These are phyloP conservation scores for Globisporangium recalcitrans DNA, from an alignment of 352 stramenopile species.

Conservation along the genomic window DNA sequence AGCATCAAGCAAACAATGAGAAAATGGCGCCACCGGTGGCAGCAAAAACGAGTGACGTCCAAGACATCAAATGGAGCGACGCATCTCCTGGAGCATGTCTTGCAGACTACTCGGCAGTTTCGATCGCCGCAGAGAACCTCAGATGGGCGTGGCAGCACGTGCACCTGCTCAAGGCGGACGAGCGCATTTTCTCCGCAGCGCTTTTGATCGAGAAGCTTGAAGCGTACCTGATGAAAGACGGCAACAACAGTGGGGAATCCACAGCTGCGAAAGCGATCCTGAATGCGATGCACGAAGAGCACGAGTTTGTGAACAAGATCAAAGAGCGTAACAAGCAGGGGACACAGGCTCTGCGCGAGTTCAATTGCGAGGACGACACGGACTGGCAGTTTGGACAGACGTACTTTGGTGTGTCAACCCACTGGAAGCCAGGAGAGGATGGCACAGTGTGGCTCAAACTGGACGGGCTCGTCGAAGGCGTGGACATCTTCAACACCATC, in stretches of 20 bases:
- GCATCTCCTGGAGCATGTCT: constrained; percentile 22
- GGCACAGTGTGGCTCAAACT: constrained; percentile 81
- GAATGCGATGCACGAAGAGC: constrained; percentile 50
- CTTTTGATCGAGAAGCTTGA: constrained; percentile 69
- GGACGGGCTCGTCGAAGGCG: constrained; percentile 65
- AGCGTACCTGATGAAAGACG: constrained; percentile 33
- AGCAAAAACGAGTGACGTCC: not conserved
- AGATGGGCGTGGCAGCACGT: constrained; percentile 74
- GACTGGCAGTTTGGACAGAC: constrained; percentile 77
- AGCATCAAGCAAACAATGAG: not conserved
- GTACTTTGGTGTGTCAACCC: constrained; percentile 70
- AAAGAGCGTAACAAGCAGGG: constrained; percentile 48
- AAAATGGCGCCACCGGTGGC: not conserved
- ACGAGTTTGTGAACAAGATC: constrained; percentile 43
- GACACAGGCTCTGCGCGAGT: constrained; percentile 55
- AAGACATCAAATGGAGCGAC: constrained; percentile 17
- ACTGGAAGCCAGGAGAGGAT: constrained; percentile 71
- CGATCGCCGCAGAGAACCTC: constrained; percentile 43
- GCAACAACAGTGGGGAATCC: constrained; percentile 7
- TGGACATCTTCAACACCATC: constrained; percentile 81
- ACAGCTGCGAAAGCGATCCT: constrained; percentile 22
- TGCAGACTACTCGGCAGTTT: constrained; percentile 49
- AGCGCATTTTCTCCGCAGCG: constrained; percentile 68
- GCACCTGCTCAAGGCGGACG: constrained; percentile 53
- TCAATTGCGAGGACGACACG: constrained; percentile 51